Evolutionary conservation across 2,329 filamentous ascomycete genomes (phyloP).

Genomic region (Coniochaeta sp.): DNA sequence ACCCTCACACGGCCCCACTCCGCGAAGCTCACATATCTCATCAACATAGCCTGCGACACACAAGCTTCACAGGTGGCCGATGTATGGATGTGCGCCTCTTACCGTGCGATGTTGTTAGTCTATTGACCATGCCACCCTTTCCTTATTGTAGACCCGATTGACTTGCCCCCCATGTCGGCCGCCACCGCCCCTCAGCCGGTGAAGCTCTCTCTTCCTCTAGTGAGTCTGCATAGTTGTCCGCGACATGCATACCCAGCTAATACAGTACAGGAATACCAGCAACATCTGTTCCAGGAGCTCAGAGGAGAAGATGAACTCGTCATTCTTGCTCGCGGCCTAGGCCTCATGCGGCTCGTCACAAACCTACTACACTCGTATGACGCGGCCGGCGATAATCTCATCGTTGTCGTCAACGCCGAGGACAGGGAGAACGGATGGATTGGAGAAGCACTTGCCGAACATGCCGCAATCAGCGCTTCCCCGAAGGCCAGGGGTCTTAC

Average conservation of each 20-base stretch:
- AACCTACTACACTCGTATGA: constrained; percentile 97
- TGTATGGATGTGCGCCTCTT: neutral
- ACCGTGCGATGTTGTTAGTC: neutral
- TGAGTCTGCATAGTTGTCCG: constrained; percentile 25
- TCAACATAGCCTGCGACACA: neutral
- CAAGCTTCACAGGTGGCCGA: neutral
- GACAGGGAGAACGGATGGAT: constrained; percentile 96
- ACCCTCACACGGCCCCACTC: neutral
- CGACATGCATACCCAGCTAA: neutral
- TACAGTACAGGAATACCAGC: constrained; percentile 68
- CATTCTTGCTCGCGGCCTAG: constrained; percentile 83
- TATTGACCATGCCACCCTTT: neutral
- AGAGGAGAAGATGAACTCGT: constrained; percentile 89
- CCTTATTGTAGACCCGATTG: neutral
- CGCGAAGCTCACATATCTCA: no score
- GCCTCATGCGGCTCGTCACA: constrained; percentile 85
- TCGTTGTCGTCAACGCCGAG: constrained; percentile 82
- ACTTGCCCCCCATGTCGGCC: constrained; percentile 35
- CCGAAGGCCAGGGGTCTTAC: constrained; percentile 78
- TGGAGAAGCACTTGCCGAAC: constrained; percentile 89
- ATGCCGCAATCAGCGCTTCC: constrained; percentile 82
- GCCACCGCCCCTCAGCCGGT: constrained; percentile 58
- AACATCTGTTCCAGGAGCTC: constrained; percentile 87
- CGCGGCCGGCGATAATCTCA: constrained; percentile 86
- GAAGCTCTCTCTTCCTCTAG: constrained; percentile 73